Percentiles rank a stretch among this genome's conserved stretches.
Conservation (phyloP, 2,329 filamentous ascomycete genomes). For the Botrytis galanthina region DNA sequence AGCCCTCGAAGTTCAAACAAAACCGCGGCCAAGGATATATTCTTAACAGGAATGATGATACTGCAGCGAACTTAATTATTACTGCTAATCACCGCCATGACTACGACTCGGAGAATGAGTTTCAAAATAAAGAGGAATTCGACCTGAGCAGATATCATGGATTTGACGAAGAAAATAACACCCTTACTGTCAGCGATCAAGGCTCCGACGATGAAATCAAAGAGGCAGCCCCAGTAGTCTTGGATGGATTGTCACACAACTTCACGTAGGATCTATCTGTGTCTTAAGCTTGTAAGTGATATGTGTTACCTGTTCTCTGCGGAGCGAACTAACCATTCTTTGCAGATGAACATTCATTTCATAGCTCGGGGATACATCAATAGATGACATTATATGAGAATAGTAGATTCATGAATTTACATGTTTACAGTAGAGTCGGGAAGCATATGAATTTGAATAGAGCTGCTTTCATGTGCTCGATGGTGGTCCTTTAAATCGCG, state of each 20-base stretch:
- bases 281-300: background rate
- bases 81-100: background rate
- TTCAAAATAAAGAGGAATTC: conserved; percentile 1
- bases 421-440: background rate
- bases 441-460: background rate
- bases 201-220: background rate
- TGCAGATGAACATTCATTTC: background rate
- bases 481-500: background rate
- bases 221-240: background rate
- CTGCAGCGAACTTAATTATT: background rate
- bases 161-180: background rate
- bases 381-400: background rate
- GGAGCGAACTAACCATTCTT: background rate
- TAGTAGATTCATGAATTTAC: background rate
- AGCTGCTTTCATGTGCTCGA: background rate
- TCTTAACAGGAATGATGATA: background rate
- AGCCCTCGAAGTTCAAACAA: background rate
- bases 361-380: background rate
- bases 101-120: conserved; percentile 9
- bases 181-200: conserved; percentile 5
- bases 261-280: background rate
- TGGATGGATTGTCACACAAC: background rate
- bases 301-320: background rate
- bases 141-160: background rate
- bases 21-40: background rate